Evolutionary conservation across 352 stramenopile genomes (phyloP), one percentile per base, ranked within the genome.

Genomic region (Pilasporangium apinafurcum): DNA sequence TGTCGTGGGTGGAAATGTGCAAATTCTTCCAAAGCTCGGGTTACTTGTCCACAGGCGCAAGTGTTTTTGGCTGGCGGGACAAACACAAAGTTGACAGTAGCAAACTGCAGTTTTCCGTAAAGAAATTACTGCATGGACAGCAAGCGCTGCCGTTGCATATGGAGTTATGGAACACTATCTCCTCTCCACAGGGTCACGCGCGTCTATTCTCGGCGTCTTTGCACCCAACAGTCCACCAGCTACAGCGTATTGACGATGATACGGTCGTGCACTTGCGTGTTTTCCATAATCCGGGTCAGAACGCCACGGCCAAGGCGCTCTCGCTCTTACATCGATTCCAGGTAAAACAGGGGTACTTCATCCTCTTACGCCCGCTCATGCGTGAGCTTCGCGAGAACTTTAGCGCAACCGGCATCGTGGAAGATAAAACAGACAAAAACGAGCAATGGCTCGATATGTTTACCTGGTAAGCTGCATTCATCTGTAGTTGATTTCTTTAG

Each of bases 191-290:
- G 34, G 46, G 46, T 4, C 32, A 76, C 18, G 33, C 39, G 14
- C 44, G 46, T 0, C 53, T 84, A 7, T 80, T 76, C 52, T 84
- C 71, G 29, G 45, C 63, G 1, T 50, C 47, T 30, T 69, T 82
- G 28, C 46, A 63, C 18, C 26, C 77, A 21, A 57, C 51, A 2
- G 41, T 73, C 29, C 63, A 77, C 35, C 20, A 44, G 14, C 24
- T 62, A 16, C 65, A 82, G 39, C 50, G 59, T 22, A 61, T 82
- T 1, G 66, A 84, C 48, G 63, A 77, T 4, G 44, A 78, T 45
- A 84, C 76, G 33, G 57, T 80, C 12, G 49, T 82, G 32, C 68
- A 68, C 53, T 80, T 73, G 45, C 65, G 68, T 22, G 45, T 69
- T 14, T 71, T 84, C 26, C 59, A 52, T 16, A 62, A 46, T 30